A percentile compares a stretch with the other conserved stretches of the same genome.
These are phyloP conservation scores for Plantago lanceolata DNA, from an alignment of 305 asterid species.

Conservation along the genomic window DNA sequence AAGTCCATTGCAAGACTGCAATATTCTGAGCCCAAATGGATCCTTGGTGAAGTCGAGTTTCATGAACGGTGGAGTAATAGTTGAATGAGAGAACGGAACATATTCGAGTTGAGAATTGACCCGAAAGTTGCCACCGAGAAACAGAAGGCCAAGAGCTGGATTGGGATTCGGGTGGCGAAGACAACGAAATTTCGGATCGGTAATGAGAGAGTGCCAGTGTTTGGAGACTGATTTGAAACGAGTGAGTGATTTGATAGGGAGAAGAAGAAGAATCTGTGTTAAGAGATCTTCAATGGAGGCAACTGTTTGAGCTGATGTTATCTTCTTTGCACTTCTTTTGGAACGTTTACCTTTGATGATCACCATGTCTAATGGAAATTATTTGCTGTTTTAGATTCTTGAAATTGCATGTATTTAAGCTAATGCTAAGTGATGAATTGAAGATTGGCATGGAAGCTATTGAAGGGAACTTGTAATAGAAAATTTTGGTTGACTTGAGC, in stretches of 20 bases:
- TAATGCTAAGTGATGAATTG: too few relatives aligned
- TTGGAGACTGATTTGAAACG: conserved; percentile 32
- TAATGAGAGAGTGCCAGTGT: conserved; percentile 29
- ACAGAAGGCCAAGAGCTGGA: conserved; percentile 23
- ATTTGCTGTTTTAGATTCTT: background rate
- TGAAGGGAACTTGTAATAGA: background rate
- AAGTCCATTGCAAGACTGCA: conserved; percentile 43
- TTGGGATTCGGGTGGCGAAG: conserved; percentile 13
- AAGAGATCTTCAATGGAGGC: conserved; percentile 30
- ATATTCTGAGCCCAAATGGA: conserved; percentile 17
- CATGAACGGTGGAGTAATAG: conserved; percentile 19
- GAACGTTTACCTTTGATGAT: background rate
- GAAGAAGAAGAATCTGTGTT: conserved; percentile 18
- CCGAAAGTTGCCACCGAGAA: background rate
- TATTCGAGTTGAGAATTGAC: conserved; percentile 2
- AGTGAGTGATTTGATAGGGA: conserved; percentile 26
- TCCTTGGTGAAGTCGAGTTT: conserved; percentile 21
- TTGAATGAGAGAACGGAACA: background rate
- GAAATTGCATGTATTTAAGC: background rate
- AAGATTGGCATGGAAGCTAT: background rate
- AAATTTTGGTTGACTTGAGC: too few relatives aligned
- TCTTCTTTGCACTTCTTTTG: background rate
- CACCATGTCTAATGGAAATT: background rate
- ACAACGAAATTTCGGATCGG: conserved; percentile 17
- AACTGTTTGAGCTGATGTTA: conserved; percentile 16